These are phyloP conservation scores for Stevia rebaudiana DNA, from an alignment of 140 eudicot species.

Conservation along the genomic window DNA sequence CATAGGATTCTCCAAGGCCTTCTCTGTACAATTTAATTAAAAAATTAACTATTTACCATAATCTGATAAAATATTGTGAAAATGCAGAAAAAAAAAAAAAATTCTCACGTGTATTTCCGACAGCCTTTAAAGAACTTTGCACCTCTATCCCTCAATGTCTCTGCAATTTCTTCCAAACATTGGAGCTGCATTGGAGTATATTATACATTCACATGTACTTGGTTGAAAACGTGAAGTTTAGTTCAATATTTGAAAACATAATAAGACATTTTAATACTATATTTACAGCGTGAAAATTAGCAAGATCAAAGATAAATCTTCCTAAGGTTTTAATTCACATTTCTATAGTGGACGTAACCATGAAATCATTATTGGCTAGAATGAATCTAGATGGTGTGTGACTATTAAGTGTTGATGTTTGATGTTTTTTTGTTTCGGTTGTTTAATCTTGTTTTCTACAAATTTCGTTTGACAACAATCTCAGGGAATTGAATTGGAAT, in stretches of 20 bases:
- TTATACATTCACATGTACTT: slow-evolving; percentile 11
- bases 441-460: background rate
- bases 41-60: background rate
- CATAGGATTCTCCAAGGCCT: slow-evolving; percentile 79
- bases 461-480: background rate
- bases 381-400: too few species aligned
- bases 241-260: background rate
- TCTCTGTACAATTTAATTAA: slow-evolving; percentile 49
- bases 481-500: background rate
- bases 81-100: slow-evolving; percentile 2
- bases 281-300: background rate
- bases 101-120: slow-evolving; percentile 81
- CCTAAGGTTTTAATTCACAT: background rate
- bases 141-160: slow-evolving; percentile 65
- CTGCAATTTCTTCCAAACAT: slow-evolving; percentile 83
- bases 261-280: too few species aligned
- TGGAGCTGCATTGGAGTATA: slow-evolving; percentile 54
- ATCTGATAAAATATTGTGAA: background rate
- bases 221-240: slow-evolving; percentile 7
- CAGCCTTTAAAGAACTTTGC: slow-evolving; percentile 71
- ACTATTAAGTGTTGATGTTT: too few species aligned
- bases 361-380: slow-evolving; percentile 55
- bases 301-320: background rate
- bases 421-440: background rate
- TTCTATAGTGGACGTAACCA: slow-evolving; percentile 15